phyloP scores from a whole-genome alignment of 169 alveolate genomes.

The Haemoproteus tartakovskyi region DNA sequence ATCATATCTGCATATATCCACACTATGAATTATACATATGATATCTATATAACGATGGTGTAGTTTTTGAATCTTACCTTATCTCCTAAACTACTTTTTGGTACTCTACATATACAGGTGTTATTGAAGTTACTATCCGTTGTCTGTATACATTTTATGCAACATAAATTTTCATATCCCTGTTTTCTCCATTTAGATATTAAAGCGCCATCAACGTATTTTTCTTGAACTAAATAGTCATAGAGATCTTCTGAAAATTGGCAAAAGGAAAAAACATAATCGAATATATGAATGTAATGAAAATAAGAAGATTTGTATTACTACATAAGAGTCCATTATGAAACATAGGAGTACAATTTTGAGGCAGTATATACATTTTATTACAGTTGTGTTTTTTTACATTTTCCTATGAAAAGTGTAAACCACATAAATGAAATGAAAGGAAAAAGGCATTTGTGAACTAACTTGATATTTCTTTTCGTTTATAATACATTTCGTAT shows the following conservation, averaged over 20 bases:
- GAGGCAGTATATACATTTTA: no score
- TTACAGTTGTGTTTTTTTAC: no score
- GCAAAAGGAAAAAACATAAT: neutral
- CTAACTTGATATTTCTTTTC: conserved; percentile 90
- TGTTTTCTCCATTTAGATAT: conserved; percentile 99
- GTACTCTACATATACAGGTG: conserved; percentile 98
- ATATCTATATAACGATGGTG: no score
- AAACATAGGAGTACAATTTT: no score
- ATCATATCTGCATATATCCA: conserved; percentile 2
- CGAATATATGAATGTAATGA: no score
- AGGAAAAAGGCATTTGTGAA: conserved; percentile 6
- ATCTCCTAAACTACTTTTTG: conserved; percentile 92
- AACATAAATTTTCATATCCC: conserved; percentile 97
- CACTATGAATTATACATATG: no score
- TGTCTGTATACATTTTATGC: conserved; percentile 92
- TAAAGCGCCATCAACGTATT: conserved; percentile 94
- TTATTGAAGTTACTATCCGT: conserved; percentile 92
- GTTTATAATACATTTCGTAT: conserved; percentile 90
- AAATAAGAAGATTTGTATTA: no score
- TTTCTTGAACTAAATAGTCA: conserved; percentile 94
- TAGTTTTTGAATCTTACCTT: conserved; percentile 46
- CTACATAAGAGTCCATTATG: no score
- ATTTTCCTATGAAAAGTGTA: no score
- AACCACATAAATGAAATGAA: neutral
- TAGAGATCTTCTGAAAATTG: conserved; percentile 88